A percentile compares a stretch with the other conserved stretches of the same genome.
phyloP scores from a whole-genome alignment of 345 rosid genomes.

The Eucalyptus decipiens region DNA sequence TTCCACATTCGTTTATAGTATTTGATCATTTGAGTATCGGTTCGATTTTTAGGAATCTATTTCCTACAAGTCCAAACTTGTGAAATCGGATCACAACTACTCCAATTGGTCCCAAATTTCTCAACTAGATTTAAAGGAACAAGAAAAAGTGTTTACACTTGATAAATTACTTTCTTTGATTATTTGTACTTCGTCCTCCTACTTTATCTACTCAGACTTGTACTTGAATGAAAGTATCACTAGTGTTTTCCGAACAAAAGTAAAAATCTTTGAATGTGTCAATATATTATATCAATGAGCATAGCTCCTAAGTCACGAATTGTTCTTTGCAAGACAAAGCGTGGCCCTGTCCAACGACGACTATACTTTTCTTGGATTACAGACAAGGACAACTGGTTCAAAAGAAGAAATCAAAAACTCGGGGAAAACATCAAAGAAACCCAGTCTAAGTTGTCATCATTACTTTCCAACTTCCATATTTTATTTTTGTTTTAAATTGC shows the following conservation, averaged over 20 bases:
- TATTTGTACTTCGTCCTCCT: background rate
- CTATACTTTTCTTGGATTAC: background rate
- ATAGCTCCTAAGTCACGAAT: background rate
- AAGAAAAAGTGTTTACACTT: background rate
- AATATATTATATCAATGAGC: background rate
- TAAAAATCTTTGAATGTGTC: background rate
- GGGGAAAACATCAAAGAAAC: background rate
- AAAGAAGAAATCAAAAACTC: background rate
- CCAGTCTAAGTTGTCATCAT: background rate
- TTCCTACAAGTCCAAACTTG: background rate
- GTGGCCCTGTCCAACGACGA: background rate
- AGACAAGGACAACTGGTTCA: background rate
- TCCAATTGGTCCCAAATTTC: background rate
- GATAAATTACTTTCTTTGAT: background rate
- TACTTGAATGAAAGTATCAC: too few relatives aligned
- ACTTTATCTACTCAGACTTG: too few relatives aligned
- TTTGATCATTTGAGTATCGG: too few relatives aligned
- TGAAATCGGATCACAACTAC: background rate
- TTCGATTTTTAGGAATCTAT: too few relatives aligned
- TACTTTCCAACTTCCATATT: background rate
- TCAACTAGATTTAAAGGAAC: background rate
- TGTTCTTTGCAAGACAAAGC: background rate
- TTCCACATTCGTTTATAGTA: fast-evolving
- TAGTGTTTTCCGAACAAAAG: background rate
- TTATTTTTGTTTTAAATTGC: background rate